Evolutionary conservation across 306 rosid species (phyloP).

Genomic region (Phaseolus lunatus): DNA sequence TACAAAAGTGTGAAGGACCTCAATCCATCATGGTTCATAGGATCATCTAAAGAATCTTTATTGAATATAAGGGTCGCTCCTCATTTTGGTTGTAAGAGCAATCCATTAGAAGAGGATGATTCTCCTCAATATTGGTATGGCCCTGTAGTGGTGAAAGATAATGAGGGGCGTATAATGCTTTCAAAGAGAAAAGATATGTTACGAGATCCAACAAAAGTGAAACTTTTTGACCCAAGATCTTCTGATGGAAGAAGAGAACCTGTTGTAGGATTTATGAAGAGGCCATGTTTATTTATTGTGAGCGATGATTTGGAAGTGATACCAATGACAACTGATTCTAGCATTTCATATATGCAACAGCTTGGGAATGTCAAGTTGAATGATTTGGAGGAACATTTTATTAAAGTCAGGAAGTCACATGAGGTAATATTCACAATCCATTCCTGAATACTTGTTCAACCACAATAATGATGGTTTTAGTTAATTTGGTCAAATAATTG

Average conservation of each 20-base stretch:
- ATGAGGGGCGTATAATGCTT: not conserved
- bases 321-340: not conserved
- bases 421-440: not conserved
- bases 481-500: not conserved
- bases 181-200: not conserved
- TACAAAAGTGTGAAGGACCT: constrained; percentile 16
- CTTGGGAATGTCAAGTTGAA: not conserved
- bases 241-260: not conserved
- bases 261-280: not conserved
- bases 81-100: constrained; percentile 1
- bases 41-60: too few relatives aligned
- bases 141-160: not conserved
- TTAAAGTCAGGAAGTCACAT: not conserved
- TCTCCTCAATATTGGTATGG: not conserved
- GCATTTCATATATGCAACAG: not conserved
- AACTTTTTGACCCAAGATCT: not conserved
- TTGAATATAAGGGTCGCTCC: not conserved
- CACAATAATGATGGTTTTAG: not conserved
- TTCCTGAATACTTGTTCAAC: not conserved
- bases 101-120: not conserved
- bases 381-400: not conserved
- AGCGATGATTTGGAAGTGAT: not conserved
- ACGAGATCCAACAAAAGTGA: not conserved
- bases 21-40: not conserved
- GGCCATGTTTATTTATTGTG: not conserved